phyloP scores from a whole-genome alignment of 2,329 filamentous ascomycete species.

The Allantophomopsis cytisporea region DNA sequence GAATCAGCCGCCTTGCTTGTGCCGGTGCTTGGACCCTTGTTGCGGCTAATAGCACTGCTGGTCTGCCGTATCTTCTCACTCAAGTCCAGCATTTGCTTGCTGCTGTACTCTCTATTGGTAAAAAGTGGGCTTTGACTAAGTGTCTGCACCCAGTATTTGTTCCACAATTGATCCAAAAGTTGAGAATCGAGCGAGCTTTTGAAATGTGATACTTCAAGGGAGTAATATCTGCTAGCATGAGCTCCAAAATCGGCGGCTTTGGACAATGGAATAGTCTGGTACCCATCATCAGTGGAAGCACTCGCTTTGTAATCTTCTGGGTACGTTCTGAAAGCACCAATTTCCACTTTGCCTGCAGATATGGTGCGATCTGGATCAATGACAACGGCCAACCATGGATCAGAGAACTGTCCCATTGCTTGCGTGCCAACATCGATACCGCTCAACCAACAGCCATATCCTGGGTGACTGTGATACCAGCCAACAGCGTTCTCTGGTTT shows the following conservation, averaged over 20 bases:
- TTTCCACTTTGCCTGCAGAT: conserved; percentile 84
- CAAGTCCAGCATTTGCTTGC: conserved; percentile 82
- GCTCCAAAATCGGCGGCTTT: conserved; percentile 96
- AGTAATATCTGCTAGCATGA: conserved; percentile 82
- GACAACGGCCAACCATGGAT: conserved; percentile 91
- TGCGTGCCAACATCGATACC: conserved; percentile 93
- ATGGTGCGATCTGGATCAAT: conserved; percentile 95
- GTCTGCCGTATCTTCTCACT: conserved; percentile 68
- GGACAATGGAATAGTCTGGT: conserved; percentile 71
- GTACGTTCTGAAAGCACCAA: conserved; percentile 90
- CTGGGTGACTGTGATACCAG: conserved; percentile 97
- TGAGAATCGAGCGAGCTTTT: conserved; percentile 84
- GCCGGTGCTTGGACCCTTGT: conserved; percentile 12
- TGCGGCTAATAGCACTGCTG: conserved; percentile 23
- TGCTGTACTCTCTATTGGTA: conserved; percentile 85
- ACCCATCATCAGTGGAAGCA: conserved; percentile 36
- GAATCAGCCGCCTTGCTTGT: conserved; percentile 22
- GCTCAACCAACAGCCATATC: conserved; percentile 95
- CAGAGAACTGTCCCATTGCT: conserved; percentile 73
- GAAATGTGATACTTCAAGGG: conserved; percentile 83
- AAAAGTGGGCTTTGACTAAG: conserved; percentile 82
- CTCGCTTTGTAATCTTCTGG: conserved; percentile 57
- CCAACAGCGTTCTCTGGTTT: conserved; percentile 85
- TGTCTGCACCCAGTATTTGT: conserved; percentile 98
- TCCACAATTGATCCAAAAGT: conserved; percentile 83